These are phyloP conservation scores for Quercus suber DNA, from an alignment of 306 rosid species.

Conservation along the genomic window DNA sequence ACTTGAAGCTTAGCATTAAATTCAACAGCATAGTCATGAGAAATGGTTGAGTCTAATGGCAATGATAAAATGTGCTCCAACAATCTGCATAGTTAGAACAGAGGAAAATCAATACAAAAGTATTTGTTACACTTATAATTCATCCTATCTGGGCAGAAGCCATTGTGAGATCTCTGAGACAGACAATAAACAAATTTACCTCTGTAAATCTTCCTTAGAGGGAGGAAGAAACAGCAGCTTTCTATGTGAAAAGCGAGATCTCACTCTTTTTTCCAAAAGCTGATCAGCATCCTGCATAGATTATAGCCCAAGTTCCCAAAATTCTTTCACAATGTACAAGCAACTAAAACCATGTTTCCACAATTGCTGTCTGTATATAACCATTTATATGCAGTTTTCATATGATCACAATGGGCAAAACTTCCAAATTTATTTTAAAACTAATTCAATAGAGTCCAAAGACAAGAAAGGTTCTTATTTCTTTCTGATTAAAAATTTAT, in stretches of 20 bases:
- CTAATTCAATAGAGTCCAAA: background rate
- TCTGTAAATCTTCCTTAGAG: constrained; percentile 51
- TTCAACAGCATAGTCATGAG: constrained; percentile 59
- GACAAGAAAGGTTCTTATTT: background rate
- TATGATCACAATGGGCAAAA: background rate
- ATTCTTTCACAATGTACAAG: constrained; percentile 13
- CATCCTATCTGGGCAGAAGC: constrained; percentile 13
- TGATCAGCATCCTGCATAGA: constrained; percentile 88
- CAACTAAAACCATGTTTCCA: background rate
- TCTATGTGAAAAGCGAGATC: constrained; percentile 94
- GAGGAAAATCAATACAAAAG: constrained; percentile 17
- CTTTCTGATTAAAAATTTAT: background rate
- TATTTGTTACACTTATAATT: background rate
- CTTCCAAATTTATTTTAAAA: background rate
- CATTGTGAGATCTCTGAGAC: background rate
- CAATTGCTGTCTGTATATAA: background rate
- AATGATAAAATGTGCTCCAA: constrained; percentile 64
- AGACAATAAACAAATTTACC: constrained; percentile 38
- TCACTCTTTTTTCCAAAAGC: constrained; percentile 90
- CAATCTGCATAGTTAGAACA: constrained; percentile 50
- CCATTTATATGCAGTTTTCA: background rate
- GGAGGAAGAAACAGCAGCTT: constrained; percentile 84
- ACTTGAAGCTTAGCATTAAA: constrained; percentile 69
- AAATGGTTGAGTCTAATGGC: constrained; percentile 64
- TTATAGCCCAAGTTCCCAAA: constrained; percentile 9